Evolutionary conservation across 345 rosid species (phyloP), one percentile per base, ranked within the genome.

Genomic region (Psidium friedrichsthalianum): DNA sequence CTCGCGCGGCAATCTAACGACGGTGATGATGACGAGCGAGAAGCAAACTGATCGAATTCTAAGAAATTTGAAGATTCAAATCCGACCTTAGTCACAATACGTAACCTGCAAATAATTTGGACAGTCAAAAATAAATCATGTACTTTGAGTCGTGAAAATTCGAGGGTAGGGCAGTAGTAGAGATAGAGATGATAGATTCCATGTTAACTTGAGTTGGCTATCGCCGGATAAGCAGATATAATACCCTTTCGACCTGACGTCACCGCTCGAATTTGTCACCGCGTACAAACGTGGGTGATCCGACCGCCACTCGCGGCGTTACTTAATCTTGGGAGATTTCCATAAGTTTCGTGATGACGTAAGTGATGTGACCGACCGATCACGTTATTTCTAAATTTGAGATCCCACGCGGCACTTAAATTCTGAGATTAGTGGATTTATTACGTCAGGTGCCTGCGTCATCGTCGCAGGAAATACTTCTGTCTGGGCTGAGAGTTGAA

Each of bases 271-370:
- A 52, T 52, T 52, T 14, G 6, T 52, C 2, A 52, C 16, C 0
- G 54, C 18, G 18, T 52, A 14, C 15, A 2, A 14, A 53, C 0
- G 20, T 1, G 21, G 18, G 55, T 20, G 20, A 53, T 53, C 15
- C 6, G 21, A 16, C 21, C 55, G 7, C 18, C 20, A 8, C 25
- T 42, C 5, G 44, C 11, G 5, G 1, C 22, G 5, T 56, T 22
- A 9, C n/a, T 22, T 9, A 11, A 8, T 22, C 12, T 56, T 11
- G 5, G n/a, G 25, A 15, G 55, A 53, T 53, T 22, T 56, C 7
- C 25, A 8, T 22, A 4, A 0, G n/a, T 8, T 14, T 15, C 58
- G 3, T 9, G 3, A 6, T 3, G 25, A 15, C 21, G 2, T 3
- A 27, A 27, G 20, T 7, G 40, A 27, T 61, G 16, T 18, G 78